Conservation (phyloP, 768 basidiomycete species). For the Russula sp. region DNA sequence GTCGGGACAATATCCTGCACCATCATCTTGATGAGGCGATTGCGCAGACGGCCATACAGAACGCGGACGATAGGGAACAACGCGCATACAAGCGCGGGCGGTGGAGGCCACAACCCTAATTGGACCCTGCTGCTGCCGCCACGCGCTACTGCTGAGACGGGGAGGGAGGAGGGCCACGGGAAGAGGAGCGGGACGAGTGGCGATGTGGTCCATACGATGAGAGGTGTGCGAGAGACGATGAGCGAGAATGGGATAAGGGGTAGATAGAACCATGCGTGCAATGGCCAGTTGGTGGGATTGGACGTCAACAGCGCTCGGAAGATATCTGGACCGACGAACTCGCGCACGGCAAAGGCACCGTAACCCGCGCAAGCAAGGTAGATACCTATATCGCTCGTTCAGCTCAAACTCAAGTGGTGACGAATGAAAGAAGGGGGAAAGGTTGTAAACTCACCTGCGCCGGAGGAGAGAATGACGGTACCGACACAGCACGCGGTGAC, state of each 20-base stretch:
- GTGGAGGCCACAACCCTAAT: slow-evolving; percentile 37
- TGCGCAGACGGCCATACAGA: slow-evolving; percentile 32
- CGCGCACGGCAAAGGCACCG: slow-evolving; percentile 66
- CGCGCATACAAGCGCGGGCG: slow-evolving; percentile 35
- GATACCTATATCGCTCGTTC: slow-evolving; percentile 37
- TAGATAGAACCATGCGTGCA: slow-evolving; percentile 71
- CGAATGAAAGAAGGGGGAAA: background rate
- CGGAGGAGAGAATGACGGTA: slow-evolving; percentile 52
- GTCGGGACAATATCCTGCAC: slow-evolving; percentile 22
- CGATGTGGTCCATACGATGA: slow-evolving; percentile 31
- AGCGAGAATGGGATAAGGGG: slow-evolving; percentile 68
- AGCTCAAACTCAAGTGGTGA: background rate
- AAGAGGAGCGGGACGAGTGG: slow-evolving; percentile 38
- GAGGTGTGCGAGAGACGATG: slow-evolving; percentile 50
- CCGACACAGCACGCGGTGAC: slow-evolving; percentile 52
- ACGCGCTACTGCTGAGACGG: slow-evolving; percentile 26
- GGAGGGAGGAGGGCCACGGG: slow-evolving; percentile 35
- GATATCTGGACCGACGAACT: slow-evolving; percentile 67
- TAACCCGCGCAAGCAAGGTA: slow-evolving; percentile 59
- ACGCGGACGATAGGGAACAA: slow-evolving; percentile 34
- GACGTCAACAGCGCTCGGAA: slow-evolving; percentile 56
- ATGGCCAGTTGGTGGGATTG: slow-evolving; percentile 71
- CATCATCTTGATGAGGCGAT: slow-evolving; percentile 31
- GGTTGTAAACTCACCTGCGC: slow-evolving; percentile 53
- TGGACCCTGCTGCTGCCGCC: background rate